These are phyloP conservation scores for Gracilaria gracilis DNA, from an alignment of 23 red algal species.

Conservation along the genomic window DNA sequence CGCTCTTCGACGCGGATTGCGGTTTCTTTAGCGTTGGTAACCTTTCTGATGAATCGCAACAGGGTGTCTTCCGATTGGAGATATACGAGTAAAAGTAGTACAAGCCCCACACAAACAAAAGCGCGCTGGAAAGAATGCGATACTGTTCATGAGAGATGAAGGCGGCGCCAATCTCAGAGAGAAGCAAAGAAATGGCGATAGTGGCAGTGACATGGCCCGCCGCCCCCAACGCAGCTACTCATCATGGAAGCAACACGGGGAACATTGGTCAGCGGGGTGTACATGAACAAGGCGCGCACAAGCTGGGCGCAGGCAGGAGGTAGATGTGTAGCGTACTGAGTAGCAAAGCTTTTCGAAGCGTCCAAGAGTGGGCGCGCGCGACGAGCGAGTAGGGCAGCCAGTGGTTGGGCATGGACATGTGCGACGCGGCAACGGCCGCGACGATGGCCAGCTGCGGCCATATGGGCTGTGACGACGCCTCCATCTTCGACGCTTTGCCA, in stretches of 20 bases:
- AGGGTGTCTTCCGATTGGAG: not conserved
- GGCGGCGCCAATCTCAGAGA: constrained; percentile 48
- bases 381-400: constrained; percentile 68
- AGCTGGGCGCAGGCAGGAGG: too few species aligned
- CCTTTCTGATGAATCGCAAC: constrained; percentile 26
- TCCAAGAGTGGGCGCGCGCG: constrained; percentile 57
- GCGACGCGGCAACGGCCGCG: constrained; percentile 62
- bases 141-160: constrained; percentile 47
- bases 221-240: constrained; percentile 39
- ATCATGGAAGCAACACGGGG: not conserved
- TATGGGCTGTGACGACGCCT: constrained; percentile 11
- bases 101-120: constrained; percentile 39
- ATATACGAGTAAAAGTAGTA: constrained; percentile 60
- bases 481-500: not conserved
- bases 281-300: not conserved
- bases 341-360: constrained; percentile 13
- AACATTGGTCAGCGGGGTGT: not conserved
- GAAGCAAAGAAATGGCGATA: constrained; percentile 23
- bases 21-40: not conserved
- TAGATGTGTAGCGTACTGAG: constrained; percentile 26
- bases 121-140: constrained; percentile 30
- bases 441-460: constrained; percentile 53
- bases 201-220: constrained; percentile 52
- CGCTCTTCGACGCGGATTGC: not conserved
- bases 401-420: constrained; percentile 78